A percentile compares a stretch with the other conserved stretches of the same genome.
These are phyloP conservation scores for Fusarium chuoi DNA, from an alignment of 2,329 filamentous ascomycete species.

Conservation along the genomic window DNA sequence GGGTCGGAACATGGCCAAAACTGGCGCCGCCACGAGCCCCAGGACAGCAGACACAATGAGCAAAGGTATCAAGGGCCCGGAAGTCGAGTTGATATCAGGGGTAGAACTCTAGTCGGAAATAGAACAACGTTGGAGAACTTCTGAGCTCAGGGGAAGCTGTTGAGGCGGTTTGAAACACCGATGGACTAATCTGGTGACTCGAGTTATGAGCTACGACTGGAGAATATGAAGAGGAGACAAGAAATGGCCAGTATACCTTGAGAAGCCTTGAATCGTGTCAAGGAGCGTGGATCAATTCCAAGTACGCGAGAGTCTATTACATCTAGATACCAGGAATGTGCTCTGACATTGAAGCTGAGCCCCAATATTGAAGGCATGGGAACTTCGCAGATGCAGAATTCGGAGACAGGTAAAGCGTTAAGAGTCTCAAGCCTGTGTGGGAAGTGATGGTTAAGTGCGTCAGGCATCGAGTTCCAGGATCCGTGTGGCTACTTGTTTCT, in stretches of 20 bases:
- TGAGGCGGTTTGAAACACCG: constrained; percentile 26
- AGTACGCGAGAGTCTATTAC: too few species aligned
- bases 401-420: too few species aligned
- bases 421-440: not conserved
- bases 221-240: too few species aligned
- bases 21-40: constrained; percentile 22
- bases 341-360: not conserved
- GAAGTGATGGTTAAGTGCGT: not conserved
- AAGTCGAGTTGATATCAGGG: not conserved
- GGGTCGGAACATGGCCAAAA: not conserved
- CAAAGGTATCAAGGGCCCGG: not conserved
- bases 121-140: constrained; percentile 14
- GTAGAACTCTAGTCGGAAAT: constrained; percentile 13
- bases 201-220: not conserved
- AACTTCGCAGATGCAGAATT: too few species aligned
- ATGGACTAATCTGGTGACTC: constrained; percentile 29
- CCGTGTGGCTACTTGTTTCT: not conserved
- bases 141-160: constrained; percentile 6
- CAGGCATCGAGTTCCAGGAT: not conserved
- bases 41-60: constrained; percentile 14
- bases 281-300: not conserved
- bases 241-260: not conserved
- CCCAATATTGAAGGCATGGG: not conserved
- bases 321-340: not conserved
- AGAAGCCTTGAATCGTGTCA: not conserved